Evolutionary conservation across 2,329 filamentous ascomycete genomes (phyloP).

Genomic region (Ambrosiella beaveri): DNA sequence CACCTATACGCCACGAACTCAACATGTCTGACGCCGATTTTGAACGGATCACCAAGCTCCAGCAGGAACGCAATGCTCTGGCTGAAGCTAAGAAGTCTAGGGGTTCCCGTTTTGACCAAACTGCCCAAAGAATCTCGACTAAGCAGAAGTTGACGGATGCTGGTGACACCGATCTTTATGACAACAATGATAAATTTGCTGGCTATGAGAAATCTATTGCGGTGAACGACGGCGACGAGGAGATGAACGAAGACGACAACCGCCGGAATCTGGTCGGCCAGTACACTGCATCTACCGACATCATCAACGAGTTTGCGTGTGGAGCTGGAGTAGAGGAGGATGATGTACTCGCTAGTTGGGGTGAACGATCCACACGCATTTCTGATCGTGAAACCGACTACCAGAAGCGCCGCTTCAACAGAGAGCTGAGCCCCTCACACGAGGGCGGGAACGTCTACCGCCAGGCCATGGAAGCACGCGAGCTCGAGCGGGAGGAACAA

Average conservation of each 20-base stretch:
- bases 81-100: slow-evolving; percentile 58
- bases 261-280: slow-evolving; percentile 74
- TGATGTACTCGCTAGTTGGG: slow-evolving; percentile 65
- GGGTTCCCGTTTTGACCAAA: slow-evolving; percentile 60
- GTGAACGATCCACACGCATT: slow-evolving; percentile 81
- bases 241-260: slow-evolving; percentile 53
- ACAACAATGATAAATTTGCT: slow-evolving; percentile 62
- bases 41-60: slow-evolving; percentile 70
- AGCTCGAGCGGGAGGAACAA: slow-evolving; percentile 86
- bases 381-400: slow-evolving; percentile 91
- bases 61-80: slow-evolving; percentile 79
- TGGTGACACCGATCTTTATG: slow-evolving; percentile 80
- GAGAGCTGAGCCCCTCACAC: slow-evolving; percentile 68
- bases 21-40: slow-evolving; percentile 67
- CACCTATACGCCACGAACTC: slow-evolving; percentile 13
- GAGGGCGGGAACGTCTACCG: slow-evolving; percentile 68
- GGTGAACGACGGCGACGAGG: slow-evolving; percentile 58
- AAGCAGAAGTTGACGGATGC: slow-evolving; percentile 83
- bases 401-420: slow-evolving; percentile 86
- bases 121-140: slow-evolving; percentile 64
- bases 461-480: slow-evolving; percentile 77
- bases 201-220: slow-evolving; percentile 87
- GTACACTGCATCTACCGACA: slow-evolving; percentile 80
- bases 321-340: slow-evolving; percentile 80
- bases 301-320: slow-evolving; percentile 85